Evolutionary conservation across 2,329 filamentous ascomycete species (phyloP), one percentile per base, ranked within the genome.

Genomic region (Leptographium radiaticola): DNA sequence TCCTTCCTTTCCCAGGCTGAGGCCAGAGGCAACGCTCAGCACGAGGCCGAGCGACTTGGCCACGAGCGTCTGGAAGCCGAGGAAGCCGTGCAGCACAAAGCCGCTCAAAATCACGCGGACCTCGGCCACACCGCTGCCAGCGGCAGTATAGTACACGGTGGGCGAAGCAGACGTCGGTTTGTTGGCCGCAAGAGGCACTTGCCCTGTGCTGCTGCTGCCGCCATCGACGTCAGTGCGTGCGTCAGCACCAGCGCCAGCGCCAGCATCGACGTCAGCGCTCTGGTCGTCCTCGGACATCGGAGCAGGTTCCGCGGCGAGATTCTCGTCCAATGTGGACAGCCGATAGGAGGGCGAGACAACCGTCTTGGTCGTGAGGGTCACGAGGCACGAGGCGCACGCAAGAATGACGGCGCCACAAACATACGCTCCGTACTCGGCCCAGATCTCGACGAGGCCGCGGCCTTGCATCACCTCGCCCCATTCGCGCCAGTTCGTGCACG

Each of bases 31-130:
- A 42, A 97, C 89, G 65, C 88, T 94, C 54, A 97, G 75, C 55
- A 96, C 80, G 48, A 98, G 72, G 15, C 85, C 89, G 16, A 86
- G 62, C 0, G 87, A 87, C 66, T 98, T 98, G 69, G 95, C 79
- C 6, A 91, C 68, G 34, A 98, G 75, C 0, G 93, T 97, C 64
- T 86, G 87, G 42, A 95, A 68, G 61, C 93, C 93, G 9, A 98
- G 77, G 65, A 97, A 97, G 1, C 93, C 91, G 73, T 97, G 93
- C 53, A 98, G 74, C 53, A 98, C 91, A 63, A 97, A 98, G 7
- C 93, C 93, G 62, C 89, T 96, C n/a, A 97, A 79, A 55, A 97
- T 97, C 56, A 97, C 93, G 59, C 93, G 90, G 54, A 97, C 91
- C 70, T 98, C 93, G 8, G 93, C 93, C 13, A 98, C 93, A 62